Base-by-base conservation (phyloP, 1,284 basidiomycete species). In the Xerocomus minutiporus region DNA sequence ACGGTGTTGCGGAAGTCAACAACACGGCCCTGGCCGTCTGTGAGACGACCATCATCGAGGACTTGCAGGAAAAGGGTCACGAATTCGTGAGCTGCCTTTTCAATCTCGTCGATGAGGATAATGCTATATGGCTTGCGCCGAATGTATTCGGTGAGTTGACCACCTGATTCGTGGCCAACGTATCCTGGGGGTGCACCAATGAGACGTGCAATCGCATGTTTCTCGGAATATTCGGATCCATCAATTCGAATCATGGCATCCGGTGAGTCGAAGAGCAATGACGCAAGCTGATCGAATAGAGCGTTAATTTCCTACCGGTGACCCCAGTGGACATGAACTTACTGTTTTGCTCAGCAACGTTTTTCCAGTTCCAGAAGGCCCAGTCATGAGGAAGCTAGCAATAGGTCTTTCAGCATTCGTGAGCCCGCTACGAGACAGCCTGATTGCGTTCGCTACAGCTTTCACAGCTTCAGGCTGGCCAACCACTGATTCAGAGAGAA, bases 21-120 rank as follows among this genome's bases (percentile, higher is more conserved):
- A 25, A 88, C 74, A 54, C 87, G 81, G 23, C 89, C 89, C 69
- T 91, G 88, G 8, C 88, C 86, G 61, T 97, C 95, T 15, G 93
- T 97, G 58, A 97, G 76, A 48, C 86, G 84, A n/a, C 95, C 95
- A 62, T 98, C 96, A 63, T 98, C 95, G 52, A 98, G 82, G 34
- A 97, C 90, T 72, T 97, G 95, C 15, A 98, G 76, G 71, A 97
- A 91, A 44, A 97, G 78, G 39, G 92, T 95, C 58, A 93, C 84
- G 57, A 97, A 94, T 71, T 95, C 92, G 52, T 82, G 83, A 56
- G 86, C 86, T 5, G 93, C 91, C 71, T 97, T 97, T 70, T 97
- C 94, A 52, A 97, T 86, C 71, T 91, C 88, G 65, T 91, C 88
- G 61, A 91, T 84, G 58, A 91, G 77, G 48, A 91, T 77, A 63